Evolutionary conservation across 306 rosid species (phyloP).

Genomic region (Cercis canadensis): DNA sequence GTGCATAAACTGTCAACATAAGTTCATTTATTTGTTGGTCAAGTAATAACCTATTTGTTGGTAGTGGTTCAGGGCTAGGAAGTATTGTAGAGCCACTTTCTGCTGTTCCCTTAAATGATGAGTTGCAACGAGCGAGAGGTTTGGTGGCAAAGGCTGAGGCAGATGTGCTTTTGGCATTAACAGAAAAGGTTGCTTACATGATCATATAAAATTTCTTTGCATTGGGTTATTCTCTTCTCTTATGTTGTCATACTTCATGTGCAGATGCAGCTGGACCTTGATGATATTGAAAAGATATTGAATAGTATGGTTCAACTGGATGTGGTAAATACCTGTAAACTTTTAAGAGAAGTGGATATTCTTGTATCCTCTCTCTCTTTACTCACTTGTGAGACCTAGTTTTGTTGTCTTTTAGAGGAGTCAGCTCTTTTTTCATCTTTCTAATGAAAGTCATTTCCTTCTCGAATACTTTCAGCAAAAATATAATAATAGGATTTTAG

Average conservation of each 20-base stretch:
- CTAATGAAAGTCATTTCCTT: slow-evolving; percentile 4
- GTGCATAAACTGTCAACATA: slow-evolving; percentile 51
- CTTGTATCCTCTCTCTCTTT: slow-evolving; percentile 12
- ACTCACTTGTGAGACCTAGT: slow-evolving; percentile 6
- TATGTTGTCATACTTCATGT: slow-evolving; percentile 32
- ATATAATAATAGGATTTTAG: slow-evolving; percentile 14
- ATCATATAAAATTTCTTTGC: slow-evolving; percentile 36
- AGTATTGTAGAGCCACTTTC: slow-evolving; percentile 82
- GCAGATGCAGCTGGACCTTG: slow-evolving; percentile 87
- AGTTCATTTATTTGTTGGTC: slow-evolving; percentile 27
- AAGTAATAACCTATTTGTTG: slow-evolving; percentile 49
- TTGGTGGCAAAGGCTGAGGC: slow-evolving; percentile 82
- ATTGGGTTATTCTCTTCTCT: slow-evolving; percentile 25
- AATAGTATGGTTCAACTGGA: slow-evolving; percentile 69
- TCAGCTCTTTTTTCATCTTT: slow-evolving; percentile 4
- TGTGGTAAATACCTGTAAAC: slow-evolving; percentile 65
- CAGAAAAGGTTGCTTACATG: slow-evolving; percentile 67
- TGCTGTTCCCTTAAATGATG: slow-evolving; percentile 85
- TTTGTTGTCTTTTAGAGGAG: slow-evolving; percentile 13
- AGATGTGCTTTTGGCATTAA: slow-evolving; percentile 75
- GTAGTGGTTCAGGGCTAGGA: slow-evolving; percentile 76
- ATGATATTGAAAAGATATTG: slow-evolving; percentile 66
- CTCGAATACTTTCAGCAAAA: not conserved
- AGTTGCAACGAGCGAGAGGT: slow-evolving; percentile 82
- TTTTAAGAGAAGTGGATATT: slow-evolving; percentile 37